phyloP scores from a whole-genome alignment of 2,329 filamentous ascomycete species.

The Aspergillus pseudoviridinutans region DNA sequence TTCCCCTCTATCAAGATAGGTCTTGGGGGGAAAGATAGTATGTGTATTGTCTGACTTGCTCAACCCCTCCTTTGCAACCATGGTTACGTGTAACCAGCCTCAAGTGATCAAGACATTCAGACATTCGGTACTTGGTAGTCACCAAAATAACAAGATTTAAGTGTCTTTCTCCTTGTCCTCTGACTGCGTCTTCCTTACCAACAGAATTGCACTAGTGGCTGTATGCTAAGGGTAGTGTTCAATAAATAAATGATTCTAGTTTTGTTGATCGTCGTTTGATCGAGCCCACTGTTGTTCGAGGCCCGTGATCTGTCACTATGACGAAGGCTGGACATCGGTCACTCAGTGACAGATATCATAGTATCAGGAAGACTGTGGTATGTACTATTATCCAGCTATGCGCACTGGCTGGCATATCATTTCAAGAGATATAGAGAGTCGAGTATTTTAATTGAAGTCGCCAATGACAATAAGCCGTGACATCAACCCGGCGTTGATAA shows the following conservation, averaged over 20 bases:
- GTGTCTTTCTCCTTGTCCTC: background rate
- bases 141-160: background rate
- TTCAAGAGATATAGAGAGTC: background rate
- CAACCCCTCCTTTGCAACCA: constrained; percentile 5
- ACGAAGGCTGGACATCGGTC: background rate
- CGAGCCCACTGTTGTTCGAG: background rate
- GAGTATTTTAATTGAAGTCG: too few species aligned
- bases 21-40: background rate
- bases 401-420: background rate
- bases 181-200: background rate
- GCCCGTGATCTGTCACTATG: background rate
- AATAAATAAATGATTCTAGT: background rate
- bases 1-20: background rate
- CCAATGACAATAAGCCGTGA: too few species aligned
- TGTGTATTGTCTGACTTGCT: background rate
- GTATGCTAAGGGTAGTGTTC: background rate
- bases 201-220: background rate
- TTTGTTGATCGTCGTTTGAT: background rate
- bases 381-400: background rate
- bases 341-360: background rate
- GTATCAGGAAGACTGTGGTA: background rate
- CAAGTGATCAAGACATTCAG: background rate
- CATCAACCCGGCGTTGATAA: background rate
- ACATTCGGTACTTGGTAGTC: background rate
- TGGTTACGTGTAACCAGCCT: background rate